Evolutionary conservation across 495 filamentous ascomycete species (phyloP), one percentile per base, ranked within the genome.

Genomic region (Xylaria grammica): DNA sequence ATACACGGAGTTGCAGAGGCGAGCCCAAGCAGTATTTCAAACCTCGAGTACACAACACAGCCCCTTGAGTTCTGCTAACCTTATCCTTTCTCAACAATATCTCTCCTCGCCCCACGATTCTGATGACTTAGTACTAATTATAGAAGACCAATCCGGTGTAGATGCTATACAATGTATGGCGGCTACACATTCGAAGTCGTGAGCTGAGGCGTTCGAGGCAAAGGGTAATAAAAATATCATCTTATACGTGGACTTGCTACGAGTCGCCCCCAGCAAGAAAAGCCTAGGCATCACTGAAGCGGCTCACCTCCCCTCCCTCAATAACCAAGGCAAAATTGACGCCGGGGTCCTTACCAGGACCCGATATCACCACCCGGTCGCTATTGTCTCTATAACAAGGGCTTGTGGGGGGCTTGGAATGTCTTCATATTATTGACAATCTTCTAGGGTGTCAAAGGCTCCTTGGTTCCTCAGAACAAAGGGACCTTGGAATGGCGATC

Each of bases 241-340:
- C 72, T 70, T 72, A 60, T 71, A 34, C 65, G 77, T 74, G 76
- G 77, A 82, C 73, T 76, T 82, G 79, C 72, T 82, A 74, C 79
- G 71, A 81, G 79, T 76, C 80, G 74, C 77, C 77, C 53, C 74
- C 75, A 50, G 51, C 40, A 69, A 82, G 72, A 68, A 79, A 68
- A 4, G 81, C 67, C 77, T 76, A 79, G 64, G 69, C 68, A 27
- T 60, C 71, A 13, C 67, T 66, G 59, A 50, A 30, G 22, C 44
- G n/a, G 30, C 38, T 57, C 54, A 69, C 66, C 27, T 63, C 57
- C 29, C 19, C 34, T 24, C 3, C 48, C 48, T 53, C 48, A 22
- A 49, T 44, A 15, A 58, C 65, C 34, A 24, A 38, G 22, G 52
- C 58, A 13, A 46, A 51, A 40, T 62, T 30, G 29, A 40, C 29